A percentile compares a stretch with the other conserved stretches of the same genome.
These are phyloP conservation scores for Cymbopogon citratus DNA, from an alignment of 176 grass and related monocot genomes.

Conservation along the genomic window DNA sequence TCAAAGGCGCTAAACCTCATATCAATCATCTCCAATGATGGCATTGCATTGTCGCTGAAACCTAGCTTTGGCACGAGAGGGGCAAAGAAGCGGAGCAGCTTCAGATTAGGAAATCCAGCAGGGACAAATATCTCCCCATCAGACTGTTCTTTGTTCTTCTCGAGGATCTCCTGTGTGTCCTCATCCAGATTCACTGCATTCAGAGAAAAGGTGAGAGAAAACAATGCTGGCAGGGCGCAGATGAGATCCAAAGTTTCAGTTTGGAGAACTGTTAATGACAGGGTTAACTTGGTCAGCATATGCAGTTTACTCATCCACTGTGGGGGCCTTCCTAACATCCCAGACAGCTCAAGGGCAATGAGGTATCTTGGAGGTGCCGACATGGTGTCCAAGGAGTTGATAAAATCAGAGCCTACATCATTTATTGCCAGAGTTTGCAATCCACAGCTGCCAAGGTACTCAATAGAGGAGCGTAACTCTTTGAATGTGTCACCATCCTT, in stretches of 20 bases:
- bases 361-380: not conserved
- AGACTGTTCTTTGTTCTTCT: not conserved
- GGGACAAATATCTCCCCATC: slow-evolving; percentile 13
- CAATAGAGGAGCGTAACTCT: not conserved
- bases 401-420: not conserved
- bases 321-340: not conserved
- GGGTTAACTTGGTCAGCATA: not conserved
- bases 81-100: not conserved
- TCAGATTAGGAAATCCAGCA: not conserved
- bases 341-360: not conserved
- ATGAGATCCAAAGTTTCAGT: not conserved
- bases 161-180: not conserved
- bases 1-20: not conserved
- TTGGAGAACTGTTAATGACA: not conserved
- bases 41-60: not conserved
- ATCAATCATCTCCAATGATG: not conserved
- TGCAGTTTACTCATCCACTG: not conserved
- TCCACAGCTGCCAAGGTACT: slow-evolving; percentile 15
- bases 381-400: not conserved
- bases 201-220: slow-evolving; percentile 5
- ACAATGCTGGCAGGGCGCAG: not conserved
- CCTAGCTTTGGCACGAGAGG: not conserved
- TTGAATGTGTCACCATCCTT: not conserved
- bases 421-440: not conserved
- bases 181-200: not conserved